phyloP scores from a whole-genome alignment of 345 rosid genomes.

The Populus davidiana region DNA sequence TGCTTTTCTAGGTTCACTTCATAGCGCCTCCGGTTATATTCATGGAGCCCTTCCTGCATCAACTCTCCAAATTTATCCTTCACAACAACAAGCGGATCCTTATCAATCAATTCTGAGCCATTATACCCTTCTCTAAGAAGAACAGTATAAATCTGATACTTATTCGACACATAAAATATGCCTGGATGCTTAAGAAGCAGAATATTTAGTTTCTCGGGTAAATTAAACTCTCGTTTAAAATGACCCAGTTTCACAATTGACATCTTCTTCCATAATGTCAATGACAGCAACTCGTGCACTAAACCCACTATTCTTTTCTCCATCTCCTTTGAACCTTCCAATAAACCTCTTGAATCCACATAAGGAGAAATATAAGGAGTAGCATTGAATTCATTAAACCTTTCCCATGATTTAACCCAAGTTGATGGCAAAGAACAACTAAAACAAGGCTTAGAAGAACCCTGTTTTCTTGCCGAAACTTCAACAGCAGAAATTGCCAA shows the following conservation, averaged over 20 bases:
- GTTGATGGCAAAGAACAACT: slow-evolving; percentile 62
- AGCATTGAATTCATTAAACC: slow-evolving; percentile 65
- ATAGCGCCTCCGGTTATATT: slow-evolving; percentile 54
- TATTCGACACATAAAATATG: slow-evolving; percentile 77
- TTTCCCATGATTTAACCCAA: slow-evolving; percentile 75
- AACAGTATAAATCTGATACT: slow-evolving; percentile 80
- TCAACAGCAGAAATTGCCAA: slow-evolving; percentile 73
- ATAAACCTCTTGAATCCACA: slow-evolving; percentile 31
- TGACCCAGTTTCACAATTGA: slow-evolving; percentile 75
- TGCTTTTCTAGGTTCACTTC: slow-evolving; percentile 61
- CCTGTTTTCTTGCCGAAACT: slow-evolving; percentile 46
- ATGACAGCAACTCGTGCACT: slow-evolving; percentile 72
- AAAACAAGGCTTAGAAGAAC: slow-evolving; percentile 53
- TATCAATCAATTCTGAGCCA: slow-evolving; percentile 67
- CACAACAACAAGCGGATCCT: slow-evolving; percentile 70
- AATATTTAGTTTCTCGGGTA: slow-evolving; percentile 71
- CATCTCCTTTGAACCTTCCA: slow-evolving; percentile 62
- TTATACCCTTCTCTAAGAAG: slow-evolving; percentile 76
- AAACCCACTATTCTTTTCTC: slow-evolving; percentile 73
- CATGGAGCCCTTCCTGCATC: slow-evolving; percentile 89
- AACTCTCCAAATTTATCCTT: slow-evolving; percentile 86
- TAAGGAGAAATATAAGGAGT: slow-evolving; percentile 80
- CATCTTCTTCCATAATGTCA: slow-evolving; percentile 83
- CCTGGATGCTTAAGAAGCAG: slow-evolving; percentile 78
- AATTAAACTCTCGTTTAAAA: slow-evolving; percentile 73